Conservation (phyloP, 768 basidiomycete genomes). For the Rhizopogon sp. region DNA sequence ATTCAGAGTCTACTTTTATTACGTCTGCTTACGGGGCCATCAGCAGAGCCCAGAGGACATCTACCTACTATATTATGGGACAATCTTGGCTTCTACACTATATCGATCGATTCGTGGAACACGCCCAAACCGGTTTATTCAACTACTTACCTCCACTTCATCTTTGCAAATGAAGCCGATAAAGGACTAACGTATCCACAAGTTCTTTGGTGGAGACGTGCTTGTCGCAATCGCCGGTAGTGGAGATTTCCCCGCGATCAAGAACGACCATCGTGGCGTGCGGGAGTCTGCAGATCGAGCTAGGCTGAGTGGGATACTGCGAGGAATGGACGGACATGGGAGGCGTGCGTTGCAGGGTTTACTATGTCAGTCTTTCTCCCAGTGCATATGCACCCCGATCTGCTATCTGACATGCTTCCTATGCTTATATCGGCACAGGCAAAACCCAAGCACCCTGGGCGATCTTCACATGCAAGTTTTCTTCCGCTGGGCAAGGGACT, state of each 20-base stretch:
- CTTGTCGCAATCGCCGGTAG: conserved; percentile 53
- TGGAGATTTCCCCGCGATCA: conserved; percentile 9
- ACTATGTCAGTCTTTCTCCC: conserved; percentile 51
- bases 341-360: conserved; percentile 71
- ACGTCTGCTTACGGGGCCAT: conserved; percentile 80
- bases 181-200: conserved; percentile 85
- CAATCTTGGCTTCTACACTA: conserved; percentile 32
- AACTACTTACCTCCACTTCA: conserved; percentile 44
- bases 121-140: conserved; percentile 43
- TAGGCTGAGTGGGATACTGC: conserved; percentile 35
- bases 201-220: conserved; percentile 76
- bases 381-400: conserved; percentile 1
- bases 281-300: conserved; percentile 10
- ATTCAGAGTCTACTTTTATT: background rate
- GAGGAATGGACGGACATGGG: conserved; percentile 53
- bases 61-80: conserved; percentile 49
- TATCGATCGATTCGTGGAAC: conserved; percentile 25
- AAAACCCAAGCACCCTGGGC: conserved; percentile 87
- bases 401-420: conserved; percentile 2
- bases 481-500: background rate
- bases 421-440: conserved; percentile 33
- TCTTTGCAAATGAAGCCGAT: conserved; percentile 73
- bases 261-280: conserved; percentile 10
- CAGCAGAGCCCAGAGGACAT: conserved; percentile 19
- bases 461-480: conserved; percentile 79